Conservation (phyloP, 169 alveolate species). For the Babesia caballi region DNA sequence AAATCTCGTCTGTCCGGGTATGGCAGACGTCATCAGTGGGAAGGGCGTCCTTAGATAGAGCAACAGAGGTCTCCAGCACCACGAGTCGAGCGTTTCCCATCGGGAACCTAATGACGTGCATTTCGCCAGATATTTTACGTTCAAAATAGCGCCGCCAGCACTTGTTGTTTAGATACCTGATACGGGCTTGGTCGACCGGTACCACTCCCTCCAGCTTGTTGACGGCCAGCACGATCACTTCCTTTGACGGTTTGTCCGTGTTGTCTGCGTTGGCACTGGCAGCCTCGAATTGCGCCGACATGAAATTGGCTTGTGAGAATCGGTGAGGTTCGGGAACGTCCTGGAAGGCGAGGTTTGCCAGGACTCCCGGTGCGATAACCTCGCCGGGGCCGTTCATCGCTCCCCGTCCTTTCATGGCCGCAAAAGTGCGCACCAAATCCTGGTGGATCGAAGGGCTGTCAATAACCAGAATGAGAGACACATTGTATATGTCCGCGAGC, state of each 20-base stretch:
- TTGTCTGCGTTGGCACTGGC: background rate
- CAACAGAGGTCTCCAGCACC: constrained; percentile 38
- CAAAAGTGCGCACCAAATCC: constrained; percentile 59
- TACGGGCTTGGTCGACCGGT: constrained; percentile 64
- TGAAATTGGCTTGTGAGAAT: background rate
- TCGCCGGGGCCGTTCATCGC: background rate
- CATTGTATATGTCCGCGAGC: constrained; percentile 75
- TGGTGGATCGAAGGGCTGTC: constrained; percentile 83
- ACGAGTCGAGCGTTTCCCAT: constrained; percentile 31
- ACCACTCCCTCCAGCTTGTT: constrained; percentile 74
- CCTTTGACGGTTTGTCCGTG: background rate
- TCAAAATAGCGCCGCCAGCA: constrained; percentile 68
- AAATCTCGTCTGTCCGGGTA: constrained; percentile 11
- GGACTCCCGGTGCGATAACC: background rate
- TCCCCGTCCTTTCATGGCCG: background rate
- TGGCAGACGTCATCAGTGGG: constrained; percentile 61
- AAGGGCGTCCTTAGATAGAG: constrained; percentile 68
- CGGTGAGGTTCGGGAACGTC: background rate
- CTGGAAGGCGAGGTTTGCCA: constrained; percentile 40
- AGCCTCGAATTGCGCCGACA: background rate
- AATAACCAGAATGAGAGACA: constrained; percentile 79
- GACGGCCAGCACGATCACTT: constrained; percentile 53
- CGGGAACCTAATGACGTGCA: constrained; percentile 59
- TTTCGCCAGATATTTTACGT: constrained; percentile 15
- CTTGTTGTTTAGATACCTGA: constrained; percentile 44